Percentiles rank a stretch among this genome's conserved stretches.
Evolutionary conservation across 2,329 filamentous ascomycete species (phyloP).

Genomic region (Cercospora berteroae): DNA sequence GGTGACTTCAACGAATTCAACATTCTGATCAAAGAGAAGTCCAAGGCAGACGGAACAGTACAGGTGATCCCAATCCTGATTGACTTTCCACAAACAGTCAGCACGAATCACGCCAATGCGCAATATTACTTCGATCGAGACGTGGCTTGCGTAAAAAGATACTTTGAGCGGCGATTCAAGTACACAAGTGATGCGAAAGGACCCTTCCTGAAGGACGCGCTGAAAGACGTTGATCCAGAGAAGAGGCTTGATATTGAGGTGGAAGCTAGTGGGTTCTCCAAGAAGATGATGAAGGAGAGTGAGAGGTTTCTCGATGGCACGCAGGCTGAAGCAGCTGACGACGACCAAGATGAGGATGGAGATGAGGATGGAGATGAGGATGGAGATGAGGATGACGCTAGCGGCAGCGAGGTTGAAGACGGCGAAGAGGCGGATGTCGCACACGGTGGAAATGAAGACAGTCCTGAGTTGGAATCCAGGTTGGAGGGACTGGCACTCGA

Average conservation of each 20-base stretch:
- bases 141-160: slow-evolving; percentile 91
- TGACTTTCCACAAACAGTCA: slow-evolving; percentile 98
- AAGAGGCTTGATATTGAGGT: slow-evolving; percentile 81
- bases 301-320: slow-evolving; percentile 81
- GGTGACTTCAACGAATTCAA: slow-evolving; percentile 99
- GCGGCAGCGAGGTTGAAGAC: slow-evolving; percentile 16
- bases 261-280: slow-evolving; percentile 91
- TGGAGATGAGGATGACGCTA: slow-evolving; percentile 35
- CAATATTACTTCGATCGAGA: slow-evolving; percentile 98
- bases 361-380: slow-evolving; percentile 39
- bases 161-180: slow-evolving; percentile 84
- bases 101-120: slow-evolving; percentile 87
- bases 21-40: slow-evolving; percentile 78
- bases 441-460: slow-evolving; percentile 24
- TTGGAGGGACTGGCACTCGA: slow-evolving; percentile 25
- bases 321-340: slow-evolving; percentile 46
- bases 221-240: slow-evolving; percentile 67
- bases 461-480: slow-evolving; percentile 28
- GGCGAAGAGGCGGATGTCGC: slow-evolving; percentile 21
- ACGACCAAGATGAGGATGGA: slow-evolving; percentile 41
- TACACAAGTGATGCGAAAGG: slow-evolving; percentile 80
- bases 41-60: slow-evolving; percentile 37
- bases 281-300: slow-evolving; percentile 93
- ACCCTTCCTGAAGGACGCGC: slow-evolving; percentile 80
- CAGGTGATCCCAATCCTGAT: slow-evolving; percentile 79